These are phyloP conservation scores for Penicillium subrubescens DNA, from an alignment of 495 filamentous ascomycete species.

Conservation along the genomic window DNA sequence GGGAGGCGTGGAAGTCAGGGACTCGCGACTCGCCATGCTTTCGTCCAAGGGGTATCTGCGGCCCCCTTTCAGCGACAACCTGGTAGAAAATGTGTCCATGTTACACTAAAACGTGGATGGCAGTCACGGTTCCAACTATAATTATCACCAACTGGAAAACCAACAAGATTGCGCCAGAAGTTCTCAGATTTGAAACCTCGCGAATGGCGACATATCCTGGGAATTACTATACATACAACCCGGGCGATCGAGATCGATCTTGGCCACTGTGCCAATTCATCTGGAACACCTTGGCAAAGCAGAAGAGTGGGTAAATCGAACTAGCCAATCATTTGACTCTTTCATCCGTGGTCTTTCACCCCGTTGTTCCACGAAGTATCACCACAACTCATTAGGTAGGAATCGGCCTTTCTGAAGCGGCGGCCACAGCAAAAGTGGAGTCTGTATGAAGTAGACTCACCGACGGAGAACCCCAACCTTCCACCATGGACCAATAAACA, in stretches of 20 bases:
- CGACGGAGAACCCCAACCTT: neutral
- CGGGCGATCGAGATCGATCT: neutral
- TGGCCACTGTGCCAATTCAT: neutral
- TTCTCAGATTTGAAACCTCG: neutral
- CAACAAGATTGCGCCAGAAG: neutral
- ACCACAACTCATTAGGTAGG: neutral
- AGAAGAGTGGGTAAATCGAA: neutral
- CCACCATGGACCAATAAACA: constrained; percentile 4
- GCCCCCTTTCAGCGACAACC: neutral
- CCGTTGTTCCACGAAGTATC: neutral
- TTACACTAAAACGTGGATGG: neutral
- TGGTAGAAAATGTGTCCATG: neutral
- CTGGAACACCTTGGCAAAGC: constrained; percentile 6
- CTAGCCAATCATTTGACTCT: neutral
- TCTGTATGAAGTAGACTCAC: neutral
- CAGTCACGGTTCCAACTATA: neutral
- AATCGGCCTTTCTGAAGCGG: neutral
- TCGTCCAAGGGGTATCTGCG: neutral
- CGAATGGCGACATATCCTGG: neutral
- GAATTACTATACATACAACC: neutral
- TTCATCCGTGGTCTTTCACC: neutral
- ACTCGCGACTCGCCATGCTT: neutral
- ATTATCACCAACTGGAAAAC: neutral
- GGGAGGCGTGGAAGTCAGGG: neutral
- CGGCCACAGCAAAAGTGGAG: constrained; percentile 4